Conservation (phyloP, 345 rosid species). For the Litchi chinensis region DNA sequence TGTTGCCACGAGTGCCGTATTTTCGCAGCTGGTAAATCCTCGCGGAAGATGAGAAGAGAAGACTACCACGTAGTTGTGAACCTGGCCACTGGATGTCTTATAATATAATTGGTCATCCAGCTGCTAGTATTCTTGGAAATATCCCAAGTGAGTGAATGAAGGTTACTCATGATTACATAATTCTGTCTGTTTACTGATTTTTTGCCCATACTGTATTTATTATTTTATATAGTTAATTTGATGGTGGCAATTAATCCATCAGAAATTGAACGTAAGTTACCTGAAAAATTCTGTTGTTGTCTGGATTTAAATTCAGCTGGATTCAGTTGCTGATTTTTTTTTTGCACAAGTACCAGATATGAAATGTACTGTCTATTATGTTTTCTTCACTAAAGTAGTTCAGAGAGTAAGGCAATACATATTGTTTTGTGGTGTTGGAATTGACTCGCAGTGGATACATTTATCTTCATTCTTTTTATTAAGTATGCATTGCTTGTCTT, state of each 20-base stretch:
- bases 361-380: conserved; percentile 22
- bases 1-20: conserved; percentile 89
- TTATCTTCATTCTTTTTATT: neutral
- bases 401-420: neutral
- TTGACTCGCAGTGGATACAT: neutral
- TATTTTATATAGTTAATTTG: conserved; percentile 44
- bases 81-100: conserved; percentile 15
- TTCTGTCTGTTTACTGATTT: conserved; percentile 31
- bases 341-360: conserved; percentile 25
- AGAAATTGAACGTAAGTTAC: conserved; percentile 24
- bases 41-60: conserved; percentile 71
- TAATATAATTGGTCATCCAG: conserved; percentile 17
- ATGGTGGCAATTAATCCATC: conserved; percentile 30
- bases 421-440: neutral
- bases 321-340: conserved; percentile 18
- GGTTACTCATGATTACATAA: conserved; percentile 21
- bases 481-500: neutral
- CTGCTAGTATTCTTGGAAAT: conserved; percentile 22
- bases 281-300: conserved; percentile 25
- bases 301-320: conserved; percentile 35
- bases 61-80: conserved; percentile 7
- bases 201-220: conserved; percentile 32
- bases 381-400: conserved; percentile 5
- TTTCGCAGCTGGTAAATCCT: conserved; percentile 97
- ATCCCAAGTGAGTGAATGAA: conserved; percentile 21